Base-by-base conservation (phyloP, 2,329 filamentous ascomycete species). In the Amesomyces nigricolor region DNA sequence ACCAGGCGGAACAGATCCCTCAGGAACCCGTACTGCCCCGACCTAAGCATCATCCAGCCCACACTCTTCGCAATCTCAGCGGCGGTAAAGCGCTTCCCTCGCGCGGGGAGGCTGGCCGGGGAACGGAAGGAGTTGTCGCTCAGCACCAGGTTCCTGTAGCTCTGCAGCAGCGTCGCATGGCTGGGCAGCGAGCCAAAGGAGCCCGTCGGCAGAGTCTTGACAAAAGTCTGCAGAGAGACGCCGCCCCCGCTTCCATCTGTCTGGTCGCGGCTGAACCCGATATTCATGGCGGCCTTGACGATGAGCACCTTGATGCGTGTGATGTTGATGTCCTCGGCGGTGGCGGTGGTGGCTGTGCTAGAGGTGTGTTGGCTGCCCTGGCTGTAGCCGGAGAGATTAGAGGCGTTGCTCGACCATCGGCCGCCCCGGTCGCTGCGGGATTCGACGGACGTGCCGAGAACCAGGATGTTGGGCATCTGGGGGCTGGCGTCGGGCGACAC, bases 401-500 rank as follows among this genome's bases (percentile, higher is more conserved):
- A 91, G 3, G 87, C 87, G 61, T 82, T 87, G 67, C 88, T 94
- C 1, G 89, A 90, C 89, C 90, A 95, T 55, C 87, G 79, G 7
- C 85, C 83, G 44, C 84, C 83, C 13, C 78, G 76, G 35, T 63
- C 63, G 47, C 63, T 64, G n/a, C 76, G 73, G 38, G 74, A 73
- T 22, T 83, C 80, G 45, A 76, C 78, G 35, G 77, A 78, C 4
- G 89, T 87, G 2, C 90, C 90, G 0, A 96, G 79, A 0, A 96
- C 86, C 50, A 96, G 78, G 63, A 96, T 96, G 66, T 96, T 95
- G 5, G 90, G 91, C 53, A 91, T 81, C 39, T 84, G 85, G 0
- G 86, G 82, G 7, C 81, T 86, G 44, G 86, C 82, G 54, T 92
- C 89, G 0, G 88, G 87, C 0, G 91, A 95, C 43, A 90, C 82